Percentiles rank a stretch among this genome's conserved stretches.
Evolutionary conservation across 176 grass and related monocot genomes (phyloP).

Genomic region (Eleusine indica): DNA sequence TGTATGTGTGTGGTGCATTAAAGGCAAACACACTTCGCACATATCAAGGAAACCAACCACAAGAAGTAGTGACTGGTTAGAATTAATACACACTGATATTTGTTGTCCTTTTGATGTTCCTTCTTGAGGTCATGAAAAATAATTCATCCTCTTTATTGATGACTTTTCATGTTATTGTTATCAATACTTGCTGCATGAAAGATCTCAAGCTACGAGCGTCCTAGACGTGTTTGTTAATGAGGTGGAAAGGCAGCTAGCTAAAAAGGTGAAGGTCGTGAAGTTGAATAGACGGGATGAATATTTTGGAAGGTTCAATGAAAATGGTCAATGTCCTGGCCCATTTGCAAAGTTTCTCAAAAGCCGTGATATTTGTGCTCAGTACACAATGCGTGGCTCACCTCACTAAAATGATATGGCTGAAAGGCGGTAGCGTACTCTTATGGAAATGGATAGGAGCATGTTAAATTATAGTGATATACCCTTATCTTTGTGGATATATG

Average conservation of each 20-base stretch:
- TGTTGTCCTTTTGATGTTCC: conserved; percentile 30
- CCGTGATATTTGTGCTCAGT: conserved; percentile 2
- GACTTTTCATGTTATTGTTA: not conserved
- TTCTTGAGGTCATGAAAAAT: conserved; percentile 5
- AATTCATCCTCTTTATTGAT: conserved; percentile 6
- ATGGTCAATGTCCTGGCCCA: conserved; percentile 16
- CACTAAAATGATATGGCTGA: conserved; percentile 34
- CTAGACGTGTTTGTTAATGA: conserved; percentile 34
- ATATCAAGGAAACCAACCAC: conserved; percentile 26
- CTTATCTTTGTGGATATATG: conserved; percentile 15
- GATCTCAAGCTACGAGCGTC: not conserved
- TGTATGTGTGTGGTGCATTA: conserved; percentile 34
- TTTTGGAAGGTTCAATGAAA: conserved; percentile 23
- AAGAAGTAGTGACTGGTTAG: conserved; percentile 15
- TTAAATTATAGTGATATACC: conserved; percentile 15
- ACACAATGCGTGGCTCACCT: conserved; percentile 8
- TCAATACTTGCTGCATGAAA: conserved; percentile 36
- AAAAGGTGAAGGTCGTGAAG: conserved; percentile 37
- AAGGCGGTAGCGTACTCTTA: conserved; percentile 14
- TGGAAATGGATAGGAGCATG: conserved; percentile 43
- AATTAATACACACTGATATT: conserved; percentile 37
- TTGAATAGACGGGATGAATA: conserved; percentile 36
- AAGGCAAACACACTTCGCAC: conserved; percentile 18
- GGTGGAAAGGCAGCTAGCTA: conserved; percentile 37
- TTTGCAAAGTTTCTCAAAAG: conserved; percentile 43